Percentiles rank a stretch among this genome's conserved stretches.
Evolutionary conservation across 306 rosid species (phyloP).

Genomic region (Betula pendula): DNA sequence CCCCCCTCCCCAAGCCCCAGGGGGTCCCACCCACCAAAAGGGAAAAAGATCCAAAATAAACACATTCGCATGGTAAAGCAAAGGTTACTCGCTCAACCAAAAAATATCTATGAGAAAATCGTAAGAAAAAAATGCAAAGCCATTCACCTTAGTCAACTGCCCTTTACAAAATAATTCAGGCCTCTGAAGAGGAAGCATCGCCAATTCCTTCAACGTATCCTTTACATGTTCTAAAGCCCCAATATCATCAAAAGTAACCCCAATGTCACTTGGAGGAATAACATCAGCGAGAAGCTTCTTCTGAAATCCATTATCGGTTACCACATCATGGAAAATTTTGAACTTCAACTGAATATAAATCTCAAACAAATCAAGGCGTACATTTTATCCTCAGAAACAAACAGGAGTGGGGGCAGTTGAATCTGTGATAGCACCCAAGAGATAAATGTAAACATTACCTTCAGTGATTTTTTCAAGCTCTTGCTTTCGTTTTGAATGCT

Average conservation of each 20-base stretch:
- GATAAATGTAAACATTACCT: conserved; percentile 45
- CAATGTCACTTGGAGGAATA: conserved; percentile 85
- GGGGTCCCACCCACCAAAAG: not conserved
- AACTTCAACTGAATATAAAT: not conserved
- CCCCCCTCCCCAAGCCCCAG: not conserved
- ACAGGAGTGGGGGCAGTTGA: not conserved
- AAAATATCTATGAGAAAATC: not conserved
- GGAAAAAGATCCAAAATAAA: conserved; percentile 6
- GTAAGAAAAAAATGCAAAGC: not conserved
- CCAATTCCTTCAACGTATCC: conserved; percentile 94
- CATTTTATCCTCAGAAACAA: conserved; percentile 1
- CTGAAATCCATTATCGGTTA: conserved; percentile 90
- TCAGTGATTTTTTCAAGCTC: conserved; percentile 69
- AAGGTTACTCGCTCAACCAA: not conserved
- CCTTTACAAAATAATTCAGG: conserved; percentile 93
- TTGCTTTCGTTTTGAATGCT: conserved; percentile 78
- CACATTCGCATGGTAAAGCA: not conserved
- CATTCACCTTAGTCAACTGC: conserved; percentile 78
- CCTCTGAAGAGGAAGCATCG: conserved; percentile 96
- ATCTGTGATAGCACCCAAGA: not conserved
- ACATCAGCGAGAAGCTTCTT: conserved; percentile 89
- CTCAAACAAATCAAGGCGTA: not conserved
- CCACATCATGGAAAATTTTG: conserved; percentile 69
- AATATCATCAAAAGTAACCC: conserved; percentile 92
- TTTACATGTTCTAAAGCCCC: conserved; percentile 96